These are phyloP conservation scores for Termitomyces heimii DNA, from an alignment of 768 basidiomycete species.

Conservation along the genomic window DNA sequence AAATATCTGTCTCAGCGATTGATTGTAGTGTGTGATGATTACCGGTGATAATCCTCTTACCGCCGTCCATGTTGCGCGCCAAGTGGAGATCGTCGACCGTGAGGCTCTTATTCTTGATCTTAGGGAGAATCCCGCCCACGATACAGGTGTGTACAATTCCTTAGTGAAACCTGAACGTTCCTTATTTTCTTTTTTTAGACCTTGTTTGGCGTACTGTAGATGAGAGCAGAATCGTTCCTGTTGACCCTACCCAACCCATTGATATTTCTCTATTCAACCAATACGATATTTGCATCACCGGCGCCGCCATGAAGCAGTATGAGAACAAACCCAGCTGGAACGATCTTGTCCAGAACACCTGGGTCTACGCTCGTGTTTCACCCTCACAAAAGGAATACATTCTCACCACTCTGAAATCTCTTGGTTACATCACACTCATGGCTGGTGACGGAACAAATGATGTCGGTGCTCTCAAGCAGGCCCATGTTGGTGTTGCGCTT, in stretches of 20 bases:
- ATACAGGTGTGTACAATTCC: constrained; percentile 49
- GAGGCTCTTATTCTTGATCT: constrained; percentile 91
- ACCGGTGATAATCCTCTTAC: constrained; percentile 98
- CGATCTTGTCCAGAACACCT: constrained; percentile 86
- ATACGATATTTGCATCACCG: constrained; percentile 97
- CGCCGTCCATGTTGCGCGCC: constrained; percentile 90
- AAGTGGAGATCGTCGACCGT: constrained; percentile 96
- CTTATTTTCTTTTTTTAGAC: constrained; percentile 35
- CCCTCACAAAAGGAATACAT: constrained; percentile 95
- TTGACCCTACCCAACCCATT: constrained; percentile 73
- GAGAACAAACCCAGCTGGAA: constrained; percentile 66
- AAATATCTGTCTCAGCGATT: constrained; percentile 1
- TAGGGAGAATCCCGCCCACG: constrained; percentile 70
- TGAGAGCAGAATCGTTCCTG: constrained; percentile 82
- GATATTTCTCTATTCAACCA: constrained; percentile 72
- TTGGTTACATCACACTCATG: constrained; percentile 94
- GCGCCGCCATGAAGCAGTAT: constrained; percentile 87
- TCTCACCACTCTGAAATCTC: constrained; percentile 79
- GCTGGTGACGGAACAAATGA: constrained; percentile 99
- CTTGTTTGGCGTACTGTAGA: constrained; percentile 94
- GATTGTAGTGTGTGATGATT: constrained; percentile 90
- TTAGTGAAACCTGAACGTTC: not conserved
- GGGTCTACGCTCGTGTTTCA: constrained; percentile 98
- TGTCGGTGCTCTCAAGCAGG: constrained; percentile 96
- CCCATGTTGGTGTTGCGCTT: constrained; percentile 88